These are phyloP conservation scores for Gnaphalium uliginosum DNA, from an alignment of 129 eudicot species.

Conservation along the genomic window DNA sequence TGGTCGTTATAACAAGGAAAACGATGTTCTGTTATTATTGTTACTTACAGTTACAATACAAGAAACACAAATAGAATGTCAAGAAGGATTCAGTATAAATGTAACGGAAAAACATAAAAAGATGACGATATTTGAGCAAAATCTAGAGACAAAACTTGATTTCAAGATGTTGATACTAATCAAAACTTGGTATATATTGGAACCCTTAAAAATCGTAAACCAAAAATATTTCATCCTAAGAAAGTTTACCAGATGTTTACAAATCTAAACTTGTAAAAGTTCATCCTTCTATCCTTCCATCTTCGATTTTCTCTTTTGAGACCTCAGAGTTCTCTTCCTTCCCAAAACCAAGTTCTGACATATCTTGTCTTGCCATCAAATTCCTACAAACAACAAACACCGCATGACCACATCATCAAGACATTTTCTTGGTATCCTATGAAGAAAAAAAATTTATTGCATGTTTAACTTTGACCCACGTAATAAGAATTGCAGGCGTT, in stretches of 20 bases:
- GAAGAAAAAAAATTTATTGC: too few relatives aligned
- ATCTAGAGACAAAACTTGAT: not conserved
- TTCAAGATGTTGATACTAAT: not conserved
- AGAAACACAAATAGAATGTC: too few relatives aligned
- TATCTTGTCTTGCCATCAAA: too few relatives aligned
- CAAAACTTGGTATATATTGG: not conserved
- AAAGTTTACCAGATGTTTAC: not conserved
- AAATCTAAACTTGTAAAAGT: not conserved
- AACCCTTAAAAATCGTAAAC: not conserved
- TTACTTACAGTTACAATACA: too few relatives aligned
- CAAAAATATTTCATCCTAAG: not conserved
- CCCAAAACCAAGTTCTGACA: not conserved
- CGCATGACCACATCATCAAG: too few relatives aligned
- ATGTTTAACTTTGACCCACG: too few relatives aligned
- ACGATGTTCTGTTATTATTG: not conserved
- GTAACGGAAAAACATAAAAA: too few relatives aligned
- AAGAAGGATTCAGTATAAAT: too few relatives aligned
- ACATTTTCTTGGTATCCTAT: too few relatives aligned
- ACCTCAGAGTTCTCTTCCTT: not conserved
- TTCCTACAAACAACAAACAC: too few relatives aligned
- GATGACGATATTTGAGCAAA: not conserved
- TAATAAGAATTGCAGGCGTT: too few relatives aligned
- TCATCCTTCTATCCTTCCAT: not conserved
- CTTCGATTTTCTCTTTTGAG: not conserved
- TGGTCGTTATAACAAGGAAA: not conserved